Conservation (phyloP, 345 rosid genomes). For the Rhizophora mangle region DNA sequence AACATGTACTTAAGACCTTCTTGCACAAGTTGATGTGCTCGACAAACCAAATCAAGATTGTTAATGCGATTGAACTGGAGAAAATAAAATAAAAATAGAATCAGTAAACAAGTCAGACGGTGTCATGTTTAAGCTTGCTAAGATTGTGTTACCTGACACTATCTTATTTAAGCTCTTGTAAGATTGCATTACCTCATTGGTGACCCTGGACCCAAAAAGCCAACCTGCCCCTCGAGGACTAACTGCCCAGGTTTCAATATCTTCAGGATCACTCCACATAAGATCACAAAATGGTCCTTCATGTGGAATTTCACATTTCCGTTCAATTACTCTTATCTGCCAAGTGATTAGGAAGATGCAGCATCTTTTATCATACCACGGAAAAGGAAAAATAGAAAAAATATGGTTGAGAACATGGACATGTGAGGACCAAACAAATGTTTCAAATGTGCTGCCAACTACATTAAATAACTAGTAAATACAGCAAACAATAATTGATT, state of each 20-base stretch:
- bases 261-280: conserved; percentile 99
- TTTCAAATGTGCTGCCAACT: background rate
- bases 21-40: conserved; percentile 99
- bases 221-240: conserved; percentile 99
- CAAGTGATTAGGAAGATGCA: conserved; percentile 6
- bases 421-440: background rate
- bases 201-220: conserved; percentile 99
- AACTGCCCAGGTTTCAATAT: conserved; percentile 99
- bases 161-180: background rate
- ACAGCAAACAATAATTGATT: background rate
- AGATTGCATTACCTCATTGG: conserved; percentile 69
- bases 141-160: too few species aligned
- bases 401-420: too few species aligned
- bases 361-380: background rate
- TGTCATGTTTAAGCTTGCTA: too few species aligned
- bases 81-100: conserved; percentile 15
- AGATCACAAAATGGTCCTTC: conserved; percentile 99
- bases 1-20: conserved; percentile 99
- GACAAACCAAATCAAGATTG: conserved; percentile 91
- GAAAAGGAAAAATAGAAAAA: background rate
- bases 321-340: conserved; percentile 87
- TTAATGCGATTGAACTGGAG: conserved; percentile 89
- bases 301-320: conserved; percentile 97
- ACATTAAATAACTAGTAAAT: background rate
- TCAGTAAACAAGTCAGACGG: conserved; percentile 17